Evolutionary conservation across 441 rosid genomes (phyloP).

Genomic region (Theobroma grandiflorum): DNA sequence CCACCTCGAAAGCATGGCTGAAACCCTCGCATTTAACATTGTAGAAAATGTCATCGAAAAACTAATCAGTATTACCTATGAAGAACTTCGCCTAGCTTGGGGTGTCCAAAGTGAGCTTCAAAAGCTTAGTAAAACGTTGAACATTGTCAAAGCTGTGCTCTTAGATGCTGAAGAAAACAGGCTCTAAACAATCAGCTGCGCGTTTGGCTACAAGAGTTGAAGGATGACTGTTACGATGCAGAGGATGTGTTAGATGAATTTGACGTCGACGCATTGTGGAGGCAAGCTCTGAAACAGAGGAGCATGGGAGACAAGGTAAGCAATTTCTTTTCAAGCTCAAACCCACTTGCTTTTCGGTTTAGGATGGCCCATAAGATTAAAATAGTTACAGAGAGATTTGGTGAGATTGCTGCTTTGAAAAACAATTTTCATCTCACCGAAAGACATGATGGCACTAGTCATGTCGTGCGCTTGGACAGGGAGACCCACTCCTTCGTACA

Average conservation of each 20-base stretch:
- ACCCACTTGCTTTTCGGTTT: constrained; percentile 1
- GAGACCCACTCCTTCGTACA: not conserved
- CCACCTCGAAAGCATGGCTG: too few species aligned
- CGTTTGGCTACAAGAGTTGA: too few species aligned
- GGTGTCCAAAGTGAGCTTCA: too few species aligned
- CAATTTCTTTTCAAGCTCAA: constrained; percentile 12
- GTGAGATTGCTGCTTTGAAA: constrained; percentile 13
- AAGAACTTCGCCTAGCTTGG: too few species aligned
- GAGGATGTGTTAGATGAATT: not conserved
- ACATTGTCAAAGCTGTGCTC: too few species aligned
- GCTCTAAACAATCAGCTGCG: too few species aligned
- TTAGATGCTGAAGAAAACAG: too few species aligned
- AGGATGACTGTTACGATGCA: not conserved
- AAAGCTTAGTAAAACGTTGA: too few species aligned
- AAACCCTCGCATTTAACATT: too few species aligned
- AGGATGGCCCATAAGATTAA: constrained; percentile 13
- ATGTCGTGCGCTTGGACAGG: not conserved
- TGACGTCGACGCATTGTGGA: not conserved
- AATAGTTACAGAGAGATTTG: constrained; percentile 4
- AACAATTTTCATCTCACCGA: not conserved
- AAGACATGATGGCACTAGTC: not conserved
- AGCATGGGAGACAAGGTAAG: constrained; percentile 27
- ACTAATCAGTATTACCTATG: too few species aligned
- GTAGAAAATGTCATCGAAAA: too few species aligned
- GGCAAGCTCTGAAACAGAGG: not conserved